A percentile compares a stretch with the other conserved stretches of the same genome.
phyloP scores from a whole-genome alignment of 2,329 filamentous ascomycete species.

The Monosporascus cannonballus region DNA sequence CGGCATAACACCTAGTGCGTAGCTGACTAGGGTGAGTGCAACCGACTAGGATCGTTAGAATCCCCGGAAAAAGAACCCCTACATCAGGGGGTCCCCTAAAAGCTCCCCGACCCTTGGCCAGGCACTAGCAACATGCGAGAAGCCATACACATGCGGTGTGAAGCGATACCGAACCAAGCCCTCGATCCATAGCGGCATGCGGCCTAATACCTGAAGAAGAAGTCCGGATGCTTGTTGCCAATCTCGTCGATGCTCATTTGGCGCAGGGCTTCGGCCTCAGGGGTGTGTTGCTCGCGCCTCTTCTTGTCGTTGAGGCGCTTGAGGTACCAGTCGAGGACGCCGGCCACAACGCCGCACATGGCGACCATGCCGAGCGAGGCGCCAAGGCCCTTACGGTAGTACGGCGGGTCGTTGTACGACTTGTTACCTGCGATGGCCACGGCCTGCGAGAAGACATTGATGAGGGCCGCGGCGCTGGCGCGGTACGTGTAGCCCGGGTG shows the following conservation, averaged over 20 bases:
- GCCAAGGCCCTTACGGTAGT: constrained; percentile 2
- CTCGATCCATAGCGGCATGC: not conserved
- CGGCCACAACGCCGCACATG: constrained; percentile 4
- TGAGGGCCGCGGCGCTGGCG: constrained; percentile 4
- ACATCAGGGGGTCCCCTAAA: not conserved
- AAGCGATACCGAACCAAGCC: not conserved
- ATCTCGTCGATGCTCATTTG: constrained; percentile 4
- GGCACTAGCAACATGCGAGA: not conserved
- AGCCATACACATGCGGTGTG: not conserved
- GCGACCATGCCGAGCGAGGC: constrained; percentile 3
- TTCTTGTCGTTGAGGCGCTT: constrained; percentile 5
- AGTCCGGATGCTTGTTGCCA: constrained; percentile 7
- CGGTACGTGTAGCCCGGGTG: constrained; percentile 17
- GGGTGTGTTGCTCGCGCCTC: not conserved
- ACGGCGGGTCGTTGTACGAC: constrained; percentile 4
- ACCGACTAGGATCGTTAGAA: too few species aligned
- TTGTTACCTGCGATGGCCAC: constrained; percentile 7
- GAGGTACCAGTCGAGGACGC: not conserved
- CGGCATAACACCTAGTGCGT: too few species aligned
- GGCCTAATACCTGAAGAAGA: constrained; percentile 2
- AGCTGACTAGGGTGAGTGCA: too few species aligned
- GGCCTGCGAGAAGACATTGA: constrained; percentile 9
- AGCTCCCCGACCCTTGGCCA: not conserved
- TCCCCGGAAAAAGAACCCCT: not conserved
- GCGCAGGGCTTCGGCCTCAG: not conserved